Evolutionary conservation across 306 rosid species (phyloP).

Genomic region (Gastrolobium bilobum): DNA sequence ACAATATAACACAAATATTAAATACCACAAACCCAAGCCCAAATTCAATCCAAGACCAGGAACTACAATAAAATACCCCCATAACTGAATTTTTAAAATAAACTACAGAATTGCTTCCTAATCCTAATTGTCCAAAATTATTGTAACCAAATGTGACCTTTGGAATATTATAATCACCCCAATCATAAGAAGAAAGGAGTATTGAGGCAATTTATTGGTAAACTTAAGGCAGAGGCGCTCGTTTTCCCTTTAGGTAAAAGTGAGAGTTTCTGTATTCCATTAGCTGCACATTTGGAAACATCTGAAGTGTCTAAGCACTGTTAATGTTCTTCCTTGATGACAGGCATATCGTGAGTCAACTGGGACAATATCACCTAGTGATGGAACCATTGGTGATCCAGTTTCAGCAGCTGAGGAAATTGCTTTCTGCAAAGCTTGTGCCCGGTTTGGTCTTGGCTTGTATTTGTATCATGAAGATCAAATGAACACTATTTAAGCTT

Average conservation of each 20-base stretch:
- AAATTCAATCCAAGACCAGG: slow-evolving; percentile 2
- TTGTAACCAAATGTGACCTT: not conserved
- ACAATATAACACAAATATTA: not conserved
- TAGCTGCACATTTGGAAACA: slow-evolving; percentile 18
- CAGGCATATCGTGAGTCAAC: slow-evolving; percentile 97
- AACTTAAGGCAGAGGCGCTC: not conserved
- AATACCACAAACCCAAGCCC: slow-evolving; percentile 1
- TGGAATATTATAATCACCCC: slow-evolving; percentile 12
- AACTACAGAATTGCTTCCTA: slow-evolving; percentile 21
- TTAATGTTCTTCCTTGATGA: slow-evolving; percentile 32
- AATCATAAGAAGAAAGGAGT: not conserved
- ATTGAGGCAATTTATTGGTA: slow-evolving; percentile 7
- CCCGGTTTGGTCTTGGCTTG: slow-evolving; percentile 98
- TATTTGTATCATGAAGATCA: slow-evolving; percentile 88
- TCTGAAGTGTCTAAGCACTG: slow-evolving; percentile 30
- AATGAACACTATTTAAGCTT: slow-evolving; percentile 41
- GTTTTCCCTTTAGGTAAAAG: not conserved
- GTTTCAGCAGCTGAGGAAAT: slow-evolving; percentile 97
- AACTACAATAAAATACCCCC: not conserved
- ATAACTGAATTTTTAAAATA: not conserved
- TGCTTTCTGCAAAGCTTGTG: slow-evolving; percentile 97
- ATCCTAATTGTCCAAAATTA: slow-evolving; percentile 13
- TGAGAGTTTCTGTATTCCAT: not conserved
- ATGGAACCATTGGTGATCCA: slow-evolving; percentile 67
- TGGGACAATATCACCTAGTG: slow-evolving; percentile 77